These are phyloP conservation scores for Magnaporthiopsis incrustans DNA, from an alignment of 2,329 filamentous ascomycete genomes.

Conservation along the genomic window DNA sequence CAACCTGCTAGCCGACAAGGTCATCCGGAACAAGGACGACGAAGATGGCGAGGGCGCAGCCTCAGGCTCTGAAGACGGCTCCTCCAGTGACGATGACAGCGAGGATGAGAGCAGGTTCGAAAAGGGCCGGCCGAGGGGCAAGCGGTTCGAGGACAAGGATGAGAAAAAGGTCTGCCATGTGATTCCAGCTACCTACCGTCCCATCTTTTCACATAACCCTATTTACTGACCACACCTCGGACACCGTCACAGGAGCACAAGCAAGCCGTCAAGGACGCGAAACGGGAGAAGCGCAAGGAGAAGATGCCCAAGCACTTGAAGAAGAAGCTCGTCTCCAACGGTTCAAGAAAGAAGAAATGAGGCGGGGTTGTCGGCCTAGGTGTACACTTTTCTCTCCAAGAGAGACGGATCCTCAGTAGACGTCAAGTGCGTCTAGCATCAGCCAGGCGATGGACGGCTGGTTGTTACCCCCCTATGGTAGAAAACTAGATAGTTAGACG, in stretches of 20 bases:
- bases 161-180: constrained; percentile 57
- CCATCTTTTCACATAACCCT: background rate
- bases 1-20: constrained; percentile 68
- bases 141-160: constrained; percentile 86
- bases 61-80: constrained; percentile 24
- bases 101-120: constrained; percentile 49
- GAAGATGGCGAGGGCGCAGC: constrained; percentile 33
- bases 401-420: background rate
- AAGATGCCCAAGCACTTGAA: constrained; percentile 97
- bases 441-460: too few relatives aligned
- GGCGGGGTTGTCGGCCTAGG: too few relatives aligned
- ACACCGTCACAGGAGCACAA: constrained; percentile 56
- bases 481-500: background rate
- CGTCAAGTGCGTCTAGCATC: too few relatives aligned
- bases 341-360: constrained; percentile 55
- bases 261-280: constrained; percentile 85
- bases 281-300: constrained; percentile 82
- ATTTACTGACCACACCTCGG: constrained; percentile 11
- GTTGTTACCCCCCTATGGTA: too few relatives aligned
- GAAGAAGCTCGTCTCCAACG: constrained; percentile 69
- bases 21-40: constrained; percentile 32
- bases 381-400: background rate
- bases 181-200: background rate
- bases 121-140: constrained; percentile 66
- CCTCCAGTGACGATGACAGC: constrained; percentile 34